phyloP scores from a whole-genome alignment of 345 rosid genomes.

The Eucalyptus polybractea region DNA sequence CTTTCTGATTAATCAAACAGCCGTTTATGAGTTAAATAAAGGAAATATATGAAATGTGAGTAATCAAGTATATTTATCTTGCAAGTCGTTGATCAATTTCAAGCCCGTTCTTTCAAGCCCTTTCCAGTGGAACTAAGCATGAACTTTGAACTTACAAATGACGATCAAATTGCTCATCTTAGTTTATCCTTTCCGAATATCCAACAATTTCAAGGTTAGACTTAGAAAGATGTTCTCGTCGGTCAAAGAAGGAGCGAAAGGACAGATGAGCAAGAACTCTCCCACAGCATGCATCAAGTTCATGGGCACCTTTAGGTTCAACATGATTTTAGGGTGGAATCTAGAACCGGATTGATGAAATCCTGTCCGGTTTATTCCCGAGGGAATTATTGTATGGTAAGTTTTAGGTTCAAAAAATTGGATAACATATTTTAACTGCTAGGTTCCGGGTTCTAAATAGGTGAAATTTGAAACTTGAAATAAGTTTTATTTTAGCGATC shows the following conservation, averaged over 20 bases:
- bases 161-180: background rate
- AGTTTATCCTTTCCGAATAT: background rate
- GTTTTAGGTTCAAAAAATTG: too few species aligned
- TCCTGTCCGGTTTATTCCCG: too few species aligned
- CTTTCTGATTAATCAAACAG: background rate
- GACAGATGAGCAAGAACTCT: background rate
- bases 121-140: background rate
- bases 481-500: too few species aligned
- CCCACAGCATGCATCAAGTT: background rate
- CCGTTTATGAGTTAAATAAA: too few species aligned
- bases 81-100: background rate
- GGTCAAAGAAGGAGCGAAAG: background rate
- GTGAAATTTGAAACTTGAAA: too few species aligned
- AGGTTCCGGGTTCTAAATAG: accelerated
- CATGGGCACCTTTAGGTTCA: too few species aligned
- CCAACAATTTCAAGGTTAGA: too few species aligned
- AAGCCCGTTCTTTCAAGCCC: background rate
- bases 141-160: too few species aligned
- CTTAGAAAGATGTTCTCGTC: background rate
- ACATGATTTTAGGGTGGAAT: too few species aligned
- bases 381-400: too few species aligned
- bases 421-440: too few species aligned
- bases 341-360: too few species aligned
- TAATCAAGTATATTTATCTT: background rate
- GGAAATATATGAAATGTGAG: background rate